Evolutionary conservation across 2,329 filamentous ascomycete species (phyloP).

Genomic region (Xylaria sp.): DNA sequence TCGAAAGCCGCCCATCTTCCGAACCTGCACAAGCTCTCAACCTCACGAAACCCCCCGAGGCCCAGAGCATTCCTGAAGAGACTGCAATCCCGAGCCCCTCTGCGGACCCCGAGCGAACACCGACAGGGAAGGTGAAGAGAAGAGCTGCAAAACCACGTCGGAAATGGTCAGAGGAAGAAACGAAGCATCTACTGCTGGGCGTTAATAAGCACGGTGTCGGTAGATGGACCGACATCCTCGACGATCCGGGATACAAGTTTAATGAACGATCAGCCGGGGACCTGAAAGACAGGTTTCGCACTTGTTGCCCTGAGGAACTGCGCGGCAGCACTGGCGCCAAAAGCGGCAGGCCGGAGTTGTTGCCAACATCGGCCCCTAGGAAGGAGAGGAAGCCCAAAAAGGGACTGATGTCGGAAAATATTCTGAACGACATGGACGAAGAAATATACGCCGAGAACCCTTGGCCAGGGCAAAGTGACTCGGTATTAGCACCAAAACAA

Average conservation of each 20-base stretch:
- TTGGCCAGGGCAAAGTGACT: conserved; percentile 39
- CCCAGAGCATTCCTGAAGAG: conserved; percentile 35
- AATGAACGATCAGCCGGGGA: conserved; percentile 66
- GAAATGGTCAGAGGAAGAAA: conserved; percentile 71
- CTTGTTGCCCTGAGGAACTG: conserved; percentile 67
- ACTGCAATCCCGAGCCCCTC: conserved; percentile 36
- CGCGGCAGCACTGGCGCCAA: conserved; percentile 47
- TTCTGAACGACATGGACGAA: conserved; percentile 56
- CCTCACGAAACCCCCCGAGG: conserved; percentile 41
- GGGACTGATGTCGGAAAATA: conserved; percentile 60
- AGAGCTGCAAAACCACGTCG: conserved; percentile 62
- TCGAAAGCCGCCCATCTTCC: conserved; percentile 53
- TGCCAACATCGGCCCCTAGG: conserved; percentile 25
- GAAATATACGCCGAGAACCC: conserved; percentile 34
- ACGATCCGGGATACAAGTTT: conserved; percentile 65
- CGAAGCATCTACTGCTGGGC: conserved; percentile 64
- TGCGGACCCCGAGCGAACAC: conserved; percentile 39
- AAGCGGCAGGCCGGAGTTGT: conserved; percentile 39
- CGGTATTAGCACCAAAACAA: conserved; percentile 47
- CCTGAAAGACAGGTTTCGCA: conserved; percentile 69
- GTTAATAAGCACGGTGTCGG: conserved; percentile 68
- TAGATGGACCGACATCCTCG: conserved; percentile 68
- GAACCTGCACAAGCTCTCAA: conserved; percentile 50
- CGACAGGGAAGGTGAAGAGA: conserved; percentile 53
- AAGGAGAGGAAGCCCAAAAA: conserved; percentile 50